Conservation (phyloP, 1,139 yeast genomes). For the Candida sp. region DNA sequence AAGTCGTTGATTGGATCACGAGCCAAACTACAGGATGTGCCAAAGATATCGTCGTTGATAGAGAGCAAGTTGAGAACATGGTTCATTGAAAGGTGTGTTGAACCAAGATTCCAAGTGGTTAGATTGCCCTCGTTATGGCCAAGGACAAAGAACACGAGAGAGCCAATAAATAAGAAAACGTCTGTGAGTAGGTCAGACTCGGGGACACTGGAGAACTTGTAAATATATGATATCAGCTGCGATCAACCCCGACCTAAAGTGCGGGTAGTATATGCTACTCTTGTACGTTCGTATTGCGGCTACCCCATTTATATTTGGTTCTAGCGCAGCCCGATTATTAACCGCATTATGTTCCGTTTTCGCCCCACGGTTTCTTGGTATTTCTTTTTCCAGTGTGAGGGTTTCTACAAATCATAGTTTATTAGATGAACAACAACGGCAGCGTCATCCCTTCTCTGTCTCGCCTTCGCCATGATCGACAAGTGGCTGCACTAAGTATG, state of each 20-base stretch:
- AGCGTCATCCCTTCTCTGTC: too few species aligned
- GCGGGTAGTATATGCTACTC: too few species aligned
- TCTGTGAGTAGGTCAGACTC: slow-evolving; percentile 2
- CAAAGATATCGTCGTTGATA: slow-evolving; percentile 84
- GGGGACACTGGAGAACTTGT: neutral
- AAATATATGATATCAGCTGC: neutral
- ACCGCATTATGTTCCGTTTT: neutral
- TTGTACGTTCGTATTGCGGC: too few species aligned
- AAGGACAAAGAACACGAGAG: slow-evolving; percentile 69
- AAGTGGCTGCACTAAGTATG: too few species aligned
- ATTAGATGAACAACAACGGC: too few species aligned
- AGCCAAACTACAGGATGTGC: slow-evolving; percentile 91
- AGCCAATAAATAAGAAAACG: slow-evolving; percentile 27
- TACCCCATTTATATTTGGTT: too few species aligned
- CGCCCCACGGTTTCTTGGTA: neutral
- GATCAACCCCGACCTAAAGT: too few species aligned
- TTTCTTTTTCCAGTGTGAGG: neutral
- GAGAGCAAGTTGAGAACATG: slow-evolving; percentile 85
- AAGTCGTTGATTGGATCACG: slow-evolving; percentile 91
- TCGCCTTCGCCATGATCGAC: too few species aligned
- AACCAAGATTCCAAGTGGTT: slow-evolving; percentile 89
- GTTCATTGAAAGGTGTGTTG: slow-evolving; percentile 93
- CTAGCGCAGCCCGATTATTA: too few species aligned
- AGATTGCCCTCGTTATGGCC: slow-evolving; percentile 93
- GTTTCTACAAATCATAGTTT: too few species aligned